A percentile compares a stretch with the other conserved stretches of the same genome.
These are phyloP conservation scores for Takakia lepidozioides DNA, from an alignment of 225 moss, liverwort and hornwort species.

Conservation along the genomic window DNA sequence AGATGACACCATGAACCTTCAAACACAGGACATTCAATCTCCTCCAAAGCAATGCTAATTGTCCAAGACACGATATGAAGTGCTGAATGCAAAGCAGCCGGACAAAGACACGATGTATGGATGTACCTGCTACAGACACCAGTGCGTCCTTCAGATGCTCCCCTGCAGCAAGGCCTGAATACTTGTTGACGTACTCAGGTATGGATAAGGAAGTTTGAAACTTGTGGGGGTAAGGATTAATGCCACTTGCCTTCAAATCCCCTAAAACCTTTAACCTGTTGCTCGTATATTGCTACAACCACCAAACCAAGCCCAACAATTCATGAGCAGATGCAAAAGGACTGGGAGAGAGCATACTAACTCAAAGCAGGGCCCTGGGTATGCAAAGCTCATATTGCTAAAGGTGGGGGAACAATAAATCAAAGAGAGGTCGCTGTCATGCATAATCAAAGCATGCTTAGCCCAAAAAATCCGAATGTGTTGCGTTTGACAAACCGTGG, in stretches of 20 bases:
- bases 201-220: slow-evolving; percentile 43
- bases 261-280: slow-evolving; percentile 64
- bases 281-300: slow-evolving; percentile 57
- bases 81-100: too few species aligned
- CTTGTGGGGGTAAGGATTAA: slow-evolving; percentile 88
- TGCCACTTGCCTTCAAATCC: slow-evolving; percentile 46
- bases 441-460: background rate
- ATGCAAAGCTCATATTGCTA: background rate
- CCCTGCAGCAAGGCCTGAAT: slow-evolving; percentile 30
- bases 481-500: slow-evolving; percentile 31
- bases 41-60: background rate
- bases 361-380: background rate
- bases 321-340: background rate
- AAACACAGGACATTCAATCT: background rate
- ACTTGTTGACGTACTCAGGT: slow-evolving; percentile 44
- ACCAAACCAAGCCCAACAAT: too few species aligned
- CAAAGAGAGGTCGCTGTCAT: too few species aligned
- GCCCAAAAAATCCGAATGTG: background rate
- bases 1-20: background rate
- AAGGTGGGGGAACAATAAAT: too few species aligned
- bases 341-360: background rate
- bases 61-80: background rate
- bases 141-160: slow-evolving; percentile 26
- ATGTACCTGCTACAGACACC: slow-evolving; percentile 53
- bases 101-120: too few species aligned